A percentile compares a stretch with the other conserved stretches of the same genome.
Conservation (phyloP, 2,329 filamentous ascomycete species). For the Penicillium verrucosum region DNA sequence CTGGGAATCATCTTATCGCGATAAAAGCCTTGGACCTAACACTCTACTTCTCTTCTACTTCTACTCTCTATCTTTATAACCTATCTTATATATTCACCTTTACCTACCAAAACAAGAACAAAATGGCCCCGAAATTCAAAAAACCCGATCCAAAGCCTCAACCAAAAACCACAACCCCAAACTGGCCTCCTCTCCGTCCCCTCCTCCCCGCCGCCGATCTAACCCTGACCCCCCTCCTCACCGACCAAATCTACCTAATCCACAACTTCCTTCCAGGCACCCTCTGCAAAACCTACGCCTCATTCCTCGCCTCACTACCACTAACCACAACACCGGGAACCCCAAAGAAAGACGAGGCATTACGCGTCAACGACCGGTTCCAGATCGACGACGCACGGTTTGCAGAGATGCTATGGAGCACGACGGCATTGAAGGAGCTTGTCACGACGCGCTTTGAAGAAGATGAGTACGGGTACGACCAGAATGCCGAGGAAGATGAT, state of each 20-base stretch:
- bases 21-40: not conserved
- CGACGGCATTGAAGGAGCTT: slow-evolving; percentile 69
- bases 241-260: slow-evolving; percentile 68
- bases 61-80: not conserved
- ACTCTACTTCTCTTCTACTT: not conserved
- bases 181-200: slow-evolving; percentile 72
- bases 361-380: slow-evolving; percentile 85
- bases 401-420: slow-evolving; percentile 70
- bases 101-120: not conserved
- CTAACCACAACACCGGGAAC: slow-evolving; percentile 73
- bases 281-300: slow-evolving; percentile 72
- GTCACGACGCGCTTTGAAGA: slow-evolving; percentile 38
- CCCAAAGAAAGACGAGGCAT: slow-evolving; percentile 75
- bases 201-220: slow-evolving; percentile 65
- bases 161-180: slow-evolving; percentile 38
- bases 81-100: not conserved
- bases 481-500: not conserved
- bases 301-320: slow-evolving; percentile 67
- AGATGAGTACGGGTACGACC: slow-evolving; percentile 25
- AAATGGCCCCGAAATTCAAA: slow-evolving; percentile 18
- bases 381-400: slow-evolving; percentile 75
- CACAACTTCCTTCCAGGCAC: slow-evolving; percentile 70
- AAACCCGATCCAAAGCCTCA: slow-evolving; percentile 14
- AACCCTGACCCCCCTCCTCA: slow-evolving; percentile 54
- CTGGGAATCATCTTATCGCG: slow-evolving; percentile 2